Conservation (phyloP, 2,329 filamentous ascomycete species). For the Zymoseptoria crescenta region DNA sequence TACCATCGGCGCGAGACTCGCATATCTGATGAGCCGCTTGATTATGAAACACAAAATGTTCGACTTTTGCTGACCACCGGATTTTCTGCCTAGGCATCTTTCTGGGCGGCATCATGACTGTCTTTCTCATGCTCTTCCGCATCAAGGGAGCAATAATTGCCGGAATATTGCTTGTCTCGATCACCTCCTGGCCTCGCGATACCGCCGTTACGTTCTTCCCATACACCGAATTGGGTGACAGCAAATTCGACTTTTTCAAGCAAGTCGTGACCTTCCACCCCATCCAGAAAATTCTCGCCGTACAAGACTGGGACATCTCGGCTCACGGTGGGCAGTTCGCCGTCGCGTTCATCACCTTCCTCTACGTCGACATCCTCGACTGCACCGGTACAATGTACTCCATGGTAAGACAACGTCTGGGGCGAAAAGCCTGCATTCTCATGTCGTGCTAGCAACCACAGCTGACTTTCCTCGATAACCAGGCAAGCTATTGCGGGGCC, state of each 20-base stretch:
- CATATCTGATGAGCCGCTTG: too few species aligned
- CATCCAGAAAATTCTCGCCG: conserved; percentile 60
- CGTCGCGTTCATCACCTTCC: conserved; percentile 76
- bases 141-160: conserved; percentile 81
- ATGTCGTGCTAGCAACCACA: too few species aligned
- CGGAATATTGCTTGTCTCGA: conserved; percentile 73
- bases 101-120: conserved; percentile 65
- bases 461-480: too few species aligned
- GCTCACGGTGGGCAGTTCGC: conserved; percentile 68
- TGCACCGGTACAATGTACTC: conserved; percentile 80
- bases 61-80: too few species aligned
- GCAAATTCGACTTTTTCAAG: conserved; percentile 77
- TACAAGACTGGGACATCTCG: conserved; percentile 65
- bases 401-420: conserved; percentile 43
- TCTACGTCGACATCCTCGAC: conserved; percentile 86
- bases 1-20: too few species aligned
- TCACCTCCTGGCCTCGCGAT: conserved; percentile 78
- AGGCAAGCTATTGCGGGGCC: conserved; percentile 66
- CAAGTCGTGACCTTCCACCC: conserved; percentile 77
- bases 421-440: too few species aligned
- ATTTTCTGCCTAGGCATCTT: too few species aligned
- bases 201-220: conserved; percentile 78
- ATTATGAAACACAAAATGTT: too few species aligned
- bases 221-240: conserved; percentile 59
- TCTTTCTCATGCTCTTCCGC: conserved; percentile 73